phyloP scores from a whole-genome alignment of 2,329 filamentous ascomycete genomes.

The Fonsecaea pugnacius region DNA sequence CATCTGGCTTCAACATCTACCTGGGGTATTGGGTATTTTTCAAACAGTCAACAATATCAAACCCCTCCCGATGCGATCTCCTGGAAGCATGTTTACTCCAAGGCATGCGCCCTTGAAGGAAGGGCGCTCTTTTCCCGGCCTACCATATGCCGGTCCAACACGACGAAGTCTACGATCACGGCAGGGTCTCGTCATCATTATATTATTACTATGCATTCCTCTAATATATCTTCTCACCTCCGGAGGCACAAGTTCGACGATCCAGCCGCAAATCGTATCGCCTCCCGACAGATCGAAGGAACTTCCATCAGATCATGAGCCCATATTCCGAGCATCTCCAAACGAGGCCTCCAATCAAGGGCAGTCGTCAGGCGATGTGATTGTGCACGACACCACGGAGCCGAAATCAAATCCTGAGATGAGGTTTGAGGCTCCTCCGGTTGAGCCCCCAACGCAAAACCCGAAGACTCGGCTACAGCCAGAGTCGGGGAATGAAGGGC shows the following conservation, averaged over 20 bases:
- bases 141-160: constrained; percentile 30
- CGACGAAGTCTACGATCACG: constrained; percentile 25
- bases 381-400: not conserved
- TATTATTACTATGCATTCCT: constrained; percentile 30
- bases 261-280: constrained; percentile 12
- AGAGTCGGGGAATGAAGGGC: constrained; percentile 13
- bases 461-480: not conserved
- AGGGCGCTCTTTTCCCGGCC: constrained; percentile 34
- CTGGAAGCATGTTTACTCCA: constrained; percentile 33
- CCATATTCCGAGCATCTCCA: constrained; percentile 8
- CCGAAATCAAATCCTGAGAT: not conserved
- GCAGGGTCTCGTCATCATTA: constrained; percentile 24
- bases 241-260: constrained; percentile 9
- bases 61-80: constrained; percentile 19
- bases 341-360: not conserved
- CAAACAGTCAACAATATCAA: not conserved
- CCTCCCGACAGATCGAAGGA: constrained; percentile 11
- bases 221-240: constrained; percentile 29
- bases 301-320: constrained; percentile 13
- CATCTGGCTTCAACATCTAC: constrained; percentile 25
- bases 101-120: constrained; percentile 31
- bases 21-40: not conserved
- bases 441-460: not conserved
- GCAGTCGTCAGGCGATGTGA: constrained; percentile 1
- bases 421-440: constrained; percentile 20